Conservation (phyloP, 331 rosid genomes). For the Quercus tomentella region DNA sequence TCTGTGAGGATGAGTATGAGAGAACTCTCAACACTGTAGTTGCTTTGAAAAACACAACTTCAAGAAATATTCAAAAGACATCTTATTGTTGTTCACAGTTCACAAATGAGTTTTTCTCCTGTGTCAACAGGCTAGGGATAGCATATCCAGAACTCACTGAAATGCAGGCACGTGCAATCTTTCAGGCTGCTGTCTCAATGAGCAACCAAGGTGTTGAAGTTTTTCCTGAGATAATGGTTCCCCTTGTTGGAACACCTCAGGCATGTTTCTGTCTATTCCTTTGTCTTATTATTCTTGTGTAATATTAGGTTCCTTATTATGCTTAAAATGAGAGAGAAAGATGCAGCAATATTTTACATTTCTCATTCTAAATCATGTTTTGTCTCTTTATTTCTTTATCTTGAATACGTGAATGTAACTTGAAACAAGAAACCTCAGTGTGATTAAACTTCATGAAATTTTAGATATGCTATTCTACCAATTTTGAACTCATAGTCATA, state of each 20-base stretch:
- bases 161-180: constrained; percentile 89
- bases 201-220: constrained; percentile 64
- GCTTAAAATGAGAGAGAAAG: background rate
- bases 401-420: background rate
- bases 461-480: background rate
- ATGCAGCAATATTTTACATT: background rate
- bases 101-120: constrained; percentile 9
- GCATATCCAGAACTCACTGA: constrained; percentile 91
- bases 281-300: background rate
- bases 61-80: background rate
- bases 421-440: constrained; percentile 4
- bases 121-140: constrained; percentile 70
- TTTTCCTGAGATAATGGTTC: constrained; percentile 97
- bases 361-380: background rate
- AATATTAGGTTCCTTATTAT: constrained; percentile 7
- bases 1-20: background rate
- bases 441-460: background rate
- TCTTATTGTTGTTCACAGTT: background rate
- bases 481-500: background rate
- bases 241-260: constrained; percentile 93
- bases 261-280: constrained; percentile 37
- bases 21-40: background rate
- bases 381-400: background rate
- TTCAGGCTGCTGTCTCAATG: constrained; percentile 82
- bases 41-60: background rate